Percentiles rank a stretch among this genome's conserved stretches.
These are phyloP conservation scores for Sugiyamaella boreocaroliniensis DNA, from an alignment of 805 yeast species.

Conservation along the genomic window DNA sequence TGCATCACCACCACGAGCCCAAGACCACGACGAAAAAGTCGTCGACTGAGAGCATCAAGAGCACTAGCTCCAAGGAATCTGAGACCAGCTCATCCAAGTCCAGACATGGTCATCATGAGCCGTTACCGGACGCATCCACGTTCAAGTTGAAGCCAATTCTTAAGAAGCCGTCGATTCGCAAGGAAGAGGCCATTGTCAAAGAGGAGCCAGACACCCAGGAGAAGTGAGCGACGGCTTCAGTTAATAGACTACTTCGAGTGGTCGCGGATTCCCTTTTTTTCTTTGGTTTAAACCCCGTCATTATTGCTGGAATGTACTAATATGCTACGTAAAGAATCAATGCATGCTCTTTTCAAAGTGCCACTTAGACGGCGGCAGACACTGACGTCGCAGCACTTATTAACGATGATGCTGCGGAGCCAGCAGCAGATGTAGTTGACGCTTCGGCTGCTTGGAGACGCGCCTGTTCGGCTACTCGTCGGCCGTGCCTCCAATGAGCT, in stretches of 20 bases:
- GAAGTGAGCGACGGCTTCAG: no score
- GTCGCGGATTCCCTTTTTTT: no score
- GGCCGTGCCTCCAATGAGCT: constrained; percentile 6
- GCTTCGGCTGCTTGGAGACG: neutral
- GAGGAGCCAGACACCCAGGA: neutral
- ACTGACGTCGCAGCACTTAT: neutral
- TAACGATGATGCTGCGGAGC: neutral
- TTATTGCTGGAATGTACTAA: neutral
- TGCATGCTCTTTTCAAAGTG: neutral
- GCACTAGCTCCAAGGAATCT: neutral
- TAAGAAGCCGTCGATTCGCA: neutral
- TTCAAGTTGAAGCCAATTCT: neutral
- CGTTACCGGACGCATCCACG: neutral
- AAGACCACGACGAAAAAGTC: neutral
- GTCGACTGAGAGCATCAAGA: neutral
- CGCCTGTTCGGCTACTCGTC: neutral
- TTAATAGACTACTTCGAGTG: no score
- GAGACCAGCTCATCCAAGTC: neutral
- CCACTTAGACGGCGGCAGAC: neutral
- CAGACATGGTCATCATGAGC: neutral
- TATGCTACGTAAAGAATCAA: neutral
- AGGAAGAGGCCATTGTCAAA: neutral
- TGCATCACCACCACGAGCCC: constrained; percentile 1
- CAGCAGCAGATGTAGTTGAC: neutral
- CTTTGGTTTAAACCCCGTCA: no score